Evolutionary conservation across 306 rosid genomes (phyloP).

Genomic region (Rubus idaeus): DNA sequence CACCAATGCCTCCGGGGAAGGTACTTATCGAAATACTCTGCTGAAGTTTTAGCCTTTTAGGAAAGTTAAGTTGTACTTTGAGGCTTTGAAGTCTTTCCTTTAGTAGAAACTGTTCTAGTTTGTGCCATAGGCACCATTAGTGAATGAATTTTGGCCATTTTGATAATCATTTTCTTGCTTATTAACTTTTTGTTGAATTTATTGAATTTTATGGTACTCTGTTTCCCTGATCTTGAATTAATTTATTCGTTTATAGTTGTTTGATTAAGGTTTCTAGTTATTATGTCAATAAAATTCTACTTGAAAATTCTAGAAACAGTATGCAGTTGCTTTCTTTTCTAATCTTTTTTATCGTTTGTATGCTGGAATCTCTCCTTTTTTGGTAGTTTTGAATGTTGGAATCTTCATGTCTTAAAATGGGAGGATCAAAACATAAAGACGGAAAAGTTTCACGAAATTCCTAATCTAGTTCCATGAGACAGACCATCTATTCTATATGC

Average conservation of each 20-base stretch:
- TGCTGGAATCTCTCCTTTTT: neutral
- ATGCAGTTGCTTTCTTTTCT: neutral
- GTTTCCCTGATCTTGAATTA: constrained; percentile 10
- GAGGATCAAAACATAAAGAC: neutral
- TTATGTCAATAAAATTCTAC: neutral
- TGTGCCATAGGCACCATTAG: constrained; percentile 30
- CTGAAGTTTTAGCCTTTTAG: constrained; percentile 41
- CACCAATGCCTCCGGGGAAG: constrained; percentile 53
- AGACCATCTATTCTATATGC: neutral
- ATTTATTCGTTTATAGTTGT: neutral
- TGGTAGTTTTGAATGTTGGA: neutral
- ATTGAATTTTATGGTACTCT: constrained; percentile 23
- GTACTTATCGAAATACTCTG: constrained; percentile 45
- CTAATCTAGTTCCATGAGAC: neutral
- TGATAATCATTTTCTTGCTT: constrained; percentile 26
- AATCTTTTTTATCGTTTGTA: neutral
- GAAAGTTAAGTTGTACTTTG: constrained; percentile 57
- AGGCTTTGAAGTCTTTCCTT: constrained; percentile 45
- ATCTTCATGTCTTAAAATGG: neutral
- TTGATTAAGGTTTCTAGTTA: constrained; percentile 2
- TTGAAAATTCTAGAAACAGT: neutral
- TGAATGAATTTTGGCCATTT: constrained; percentile 38
- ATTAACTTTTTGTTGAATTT: constrained; percentile 26
- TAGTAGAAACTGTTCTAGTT: constrained; percentile 31
- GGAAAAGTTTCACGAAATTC: neutral